Evolutionary conservation across 139 green algal genomes (phyloP), one percentile per base, ranked within the genome.

Genomic region (Pseudopediastrum boryanum): DNA sequence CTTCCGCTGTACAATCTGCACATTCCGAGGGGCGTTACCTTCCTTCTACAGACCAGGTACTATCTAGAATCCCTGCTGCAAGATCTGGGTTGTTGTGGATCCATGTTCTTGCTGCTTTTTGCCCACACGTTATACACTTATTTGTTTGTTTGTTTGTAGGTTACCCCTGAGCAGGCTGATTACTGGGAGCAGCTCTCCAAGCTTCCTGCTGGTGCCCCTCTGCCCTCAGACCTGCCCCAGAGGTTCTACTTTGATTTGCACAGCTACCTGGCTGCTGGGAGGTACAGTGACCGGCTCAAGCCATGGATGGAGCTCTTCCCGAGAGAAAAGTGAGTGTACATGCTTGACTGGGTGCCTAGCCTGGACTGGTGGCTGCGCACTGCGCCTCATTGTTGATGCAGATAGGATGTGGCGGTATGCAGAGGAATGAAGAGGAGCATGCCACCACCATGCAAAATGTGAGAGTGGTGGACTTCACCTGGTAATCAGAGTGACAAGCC

Each of bases 271-370:
- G 62, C 61, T 65, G 33, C 67, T 29, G 54, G 64, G 27, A 88
- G 82, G 27, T 92, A 85, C 66, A 82, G 68, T 35, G 84, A 95
- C 43, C 75, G 90, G 25, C 84, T 94, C 42, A 31, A 79, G 25
- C 88, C 90, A 9, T 96, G 88, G 81, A 66, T 95, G 48, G 58
- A 74, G 9, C 75, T 80, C 29, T 96, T 95, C 75, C 75, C 81
- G 4, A 43, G 39, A 2, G 71, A 91, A 9, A 93, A 90, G 87
- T 93, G 67, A 52, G 84, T 19, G 3, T 33, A 27, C n/a, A n/a
- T n/a, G n/a, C n/a, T n/a, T n/a, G n/a, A n/a, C n/a, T n/a, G n/a
- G n/a, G n/a, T n/a, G n/a, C n/a, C n/a, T n/a, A n/a, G n/a, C n/a
- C n/a, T n/a, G n/a, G n/a, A n/a, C n/a, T n/a, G n/a, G n/a, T n/a